Base-by-base conservation (phyloP, 2,329 filamentous ascomycete species). In the Metarhizium sp. region DNA sequence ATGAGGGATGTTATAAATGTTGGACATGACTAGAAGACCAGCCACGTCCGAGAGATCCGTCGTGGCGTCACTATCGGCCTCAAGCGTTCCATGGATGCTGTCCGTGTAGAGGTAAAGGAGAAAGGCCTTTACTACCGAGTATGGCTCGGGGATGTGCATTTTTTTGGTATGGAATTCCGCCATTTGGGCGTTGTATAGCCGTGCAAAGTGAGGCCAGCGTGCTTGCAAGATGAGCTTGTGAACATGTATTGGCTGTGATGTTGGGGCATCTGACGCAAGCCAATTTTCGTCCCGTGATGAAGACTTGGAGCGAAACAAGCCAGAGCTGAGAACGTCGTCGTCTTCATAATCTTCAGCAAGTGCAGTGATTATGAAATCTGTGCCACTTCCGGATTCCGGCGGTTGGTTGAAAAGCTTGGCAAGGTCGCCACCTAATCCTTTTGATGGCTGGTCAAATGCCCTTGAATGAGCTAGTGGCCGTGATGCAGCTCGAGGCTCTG, bases 81-180 rank as follows among this genome's bases (percentile, higher is more conserved):
- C 75, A 2, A 70, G 68, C 5, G 72, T 70, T 46, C 76, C 72
- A 60, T 83, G 77, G 61, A 99, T 96, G 62, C 87, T 92, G 70
- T 99, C 94, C 0, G 94, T 96, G 71, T 99, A 99, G 1, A 99
- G 81, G 66, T 96, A 99, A 72, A 94, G 92, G 32, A 99, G 78
- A 67, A 99, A 99, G 0, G 92, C 90, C 62, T 90, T 91, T 50
- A 99, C 94, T 0, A 96, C 91, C 1, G 85, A 86, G 70, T 96
- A 97, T 1, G 92, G 92, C 66, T 99, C 95, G 0, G 94, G 92
- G 48, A 99, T 96, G 71, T 99, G 92, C 87, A 99, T 94, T 70
- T 89, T 91, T 66, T 94, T 94, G 16, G 90, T 94, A 68, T 99
- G 94, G 65, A 95, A 99, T 69, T 99, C 94, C 13, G 88, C 86